Evolutionary conservation across 179 eudicot genomes (phyloP), one percentile per base, ranked within the genome.

Genomic region (Spergularia azorica): DNA sequence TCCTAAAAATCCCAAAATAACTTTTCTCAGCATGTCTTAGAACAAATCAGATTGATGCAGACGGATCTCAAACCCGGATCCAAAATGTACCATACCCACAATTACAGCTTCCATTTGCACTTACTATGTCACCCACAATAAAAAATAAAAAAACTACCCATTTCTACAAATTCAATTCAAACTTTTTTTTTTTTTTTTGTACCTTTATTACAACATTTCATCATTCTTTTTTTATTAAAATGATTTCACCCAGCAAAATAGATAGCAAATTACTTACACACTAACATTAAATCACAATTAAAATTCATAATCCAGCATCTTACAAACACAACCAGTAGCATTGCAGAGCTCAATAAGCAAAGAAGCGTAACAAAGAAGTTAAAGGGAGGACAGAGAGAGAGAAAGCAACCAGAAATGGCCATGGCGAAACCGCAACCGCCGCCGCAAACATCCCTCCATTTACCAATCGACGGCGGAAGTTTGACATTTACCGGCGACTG

Each of bases 381-480:
- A 14, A 17, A 32, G 59, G 52, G 59, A 26, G 11, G 1, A 14
- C 4, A 41, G 32, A 48, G 6, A 63, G 56, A 10, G 57, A 63
- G 77, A 50, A 67, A 43, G 36, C 76, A 95, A 36, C 98, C 97
- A 61, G 97, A 91, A 80, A 95, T 76, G 17, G 97, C 97, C 92
- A 91, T 89, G 68, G 97, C 97, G 68, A 95, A 95, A 43, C 98
- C 97, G 61, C 98, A 95, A 32, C 98, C 98, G 6, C 98, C 98
- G 52, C 97, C 97, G 63, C 89, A 90, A 55, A 95, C 98, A 82
- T 95, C 99, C 75, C 57, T 86, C 98, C 97, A 95, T 8, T 75
- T 78, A 0, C 82, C 90, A 63, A 71, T 48, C 13, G 87, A 71
- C 60, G 80, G 79, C 63, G 97, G 90, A 8, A 88, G 78, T 84